phyloP scores from a whole-genome alignment of 1,284 basidiomycete genomes.

The Microbotryomycetes sp. region DNA sequence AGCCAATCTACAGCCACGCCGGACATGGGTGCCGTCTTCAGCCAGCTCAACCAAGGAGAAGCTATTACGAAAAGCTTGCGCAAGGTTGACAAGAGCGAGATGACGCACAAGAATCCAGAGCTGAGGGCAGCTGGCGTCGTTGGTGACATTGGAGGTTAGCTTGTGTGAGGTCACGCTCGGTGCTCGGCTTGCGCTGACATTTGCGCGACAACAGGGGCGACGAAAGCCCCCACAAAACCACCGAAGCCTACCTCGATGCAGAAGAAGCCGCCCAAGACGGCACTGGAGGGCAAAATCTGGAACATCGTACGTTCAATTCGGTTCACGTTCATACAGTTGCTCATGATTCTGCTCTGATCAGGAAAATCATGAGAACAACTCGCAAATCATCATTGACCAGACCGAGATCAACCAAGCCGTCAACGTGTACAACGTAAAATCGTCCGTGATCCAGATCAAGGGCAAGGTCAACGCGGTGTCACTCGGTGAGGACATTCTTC shows the following conservation, averaged over 20 bases:
- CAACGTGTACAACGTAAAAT: conserved; percentile 88
- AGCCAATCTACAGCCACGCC: conserved; percentile 39
- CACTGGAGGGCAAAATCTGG: conserved; percentile 92
- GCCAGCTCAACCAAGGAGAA: conserved; percentile 81
- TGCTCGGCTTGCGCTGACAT: too few species aligned
- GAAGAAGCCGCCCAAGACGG: conserved; percentile 90
- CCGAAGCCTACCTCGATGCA: conserved; percentile 66
- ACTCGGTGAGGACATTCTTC: conserved; percentile 53
- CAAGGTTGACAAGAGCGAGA: conserved; percentile 91
- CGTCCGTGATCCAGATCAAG: conserved; percentile 73
- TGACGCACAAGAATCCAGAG: conserved; percentile 98
- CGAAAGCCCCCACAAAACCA: conserved; percentile 52
- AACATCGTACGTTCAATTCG: conserved; percentile 56
- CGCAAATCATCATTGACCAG: conserved; percentile 64
- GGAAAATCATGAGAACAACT: conserved; percentile 90
- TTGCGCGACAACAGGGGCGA: too few species aligned
- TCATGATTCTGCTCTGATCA: conserved; percentile 38
- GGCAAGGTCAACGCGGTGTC: conserved; percentile 96
- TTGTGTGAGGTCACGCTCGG: too few species aligned
- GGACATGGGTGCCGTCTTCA: conserved; percentile 82
- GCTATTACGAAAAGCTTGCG: conserved; percentile 82
- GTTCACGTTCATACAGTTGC: background rate
- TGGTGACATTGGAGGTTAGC: conserved; percentile 43
- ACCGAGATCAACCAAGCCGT: conserved; percentile 77
- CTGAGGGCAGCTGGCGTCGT: conserved; percentile 63